Base-by-base conservation (phyloP, 768 basidiomycete genomes). In the Amyloporia xantha region DNA sequence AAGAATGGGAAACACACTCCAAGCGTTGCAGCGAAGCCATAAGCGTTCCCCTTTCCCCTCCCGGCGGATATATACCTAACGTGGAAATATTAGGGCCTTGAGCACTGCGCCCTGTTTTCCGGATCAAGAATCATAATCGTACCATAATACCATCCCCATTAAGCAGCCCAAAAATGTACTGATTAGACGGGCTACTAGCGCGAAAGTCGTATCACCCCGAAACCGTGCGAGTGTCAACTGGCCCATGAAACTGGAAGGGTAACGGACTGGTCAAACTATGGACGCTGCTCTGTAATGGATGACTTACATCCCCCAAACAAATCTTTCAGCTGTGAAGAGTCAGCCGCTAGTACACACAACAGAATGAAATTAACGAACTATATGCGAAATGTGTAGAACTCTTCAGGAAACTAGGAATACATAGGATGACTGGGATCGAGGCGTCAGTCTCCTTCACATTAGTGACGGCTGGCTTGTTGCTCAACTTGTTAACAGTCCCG, bases 181-280 rank as follows among this genome's bases (percentile, higher is more conserved):
- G 4, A 74, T 30, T 20, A 86, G 72, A 48, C 87, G 75, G 1
- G 77, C 70, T 3, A 79, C 65, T 12, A 86, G 71, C 2, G 77
- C 83, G 50, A 84, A 84, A 0, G 77, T 73, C 0, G 86, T 91
- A 45, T 91, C 87, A 1, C 86, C 87, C 38, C 82, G 73, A 58
- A 86, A 89, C 15, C 86, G 77, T 7, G 82, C 69, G 0, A 86
- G 63, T 0, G 84, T 84, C 5, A 87, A 67, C 56, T 89, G 87
- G 0, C 78, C 85, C 82, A 89, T 87, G 59, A 88, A 73, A 15
- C 30, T 33, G 15, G 15, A 39, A 39, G 19, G 6, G 38, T 33
- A 7, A n/a, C n/a, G n/a, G n/a, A n/a, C n/a, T n/a, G n/a, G n/a
- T n/a, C n/a, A n/a, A n/a, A n/a, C n/a, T n/a, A n/a, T n/a, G n/a